These are phyloP conservation scores for Murraya paniculata DNA, from an alignment of 345 rosid species.

Conservation along the genomic window DNA sequence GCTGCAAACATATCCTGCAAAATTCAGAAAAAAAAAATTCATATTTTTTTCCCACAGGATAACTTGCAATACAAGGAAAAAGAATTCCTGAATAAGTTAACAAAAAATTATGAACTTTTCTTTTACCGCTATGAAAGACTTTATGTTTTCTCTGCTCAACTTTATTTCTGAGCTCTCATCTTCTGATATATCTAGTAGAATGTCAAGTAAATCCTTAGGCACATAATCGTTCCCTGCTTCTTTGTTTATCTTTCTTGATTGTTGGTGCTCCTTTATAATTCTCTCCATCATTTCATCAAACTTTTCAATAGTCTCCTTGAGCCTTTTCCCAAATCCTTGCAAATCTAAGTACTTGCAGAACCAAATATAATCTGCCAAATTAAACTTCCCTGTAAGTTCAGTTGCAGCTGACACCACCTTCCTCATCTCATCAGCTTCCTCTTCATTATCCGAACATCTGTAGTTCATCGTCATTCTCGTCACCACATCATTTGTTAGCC, in stretches of 20 bases:
- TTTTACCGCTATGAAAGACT: slow-evolving; percentile 54
- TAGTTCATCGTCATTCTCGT: slow-evolving; percentile 47
- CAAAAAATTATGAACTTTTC: not conserved
- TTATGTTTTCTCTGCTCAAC: slow-evolving; percentile 49
- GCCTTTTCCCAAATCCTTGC: slow-evolving; percentile 39
- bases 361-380: slow-evolving; percentile 54
- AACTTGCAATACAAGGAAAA: slow-evolving; percentile 31
- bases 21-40: too few relatives aligned
- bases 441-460: slow-evolving; percentile 33
- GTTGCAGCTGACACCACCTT: slow-evolving; percentile 36
- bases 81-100: not conserved
- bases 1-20: slow-evolving; percentile 52
- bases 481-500: slow-evolving; percentile 35
- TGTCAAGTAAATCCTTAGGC: slow-evolving; percentile 44
- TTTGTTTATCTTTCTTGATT: slow-evolving; percentile 32
- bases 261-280: slow-evolving; percentile 46
- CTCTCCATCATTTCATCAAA: slow-evolving; percentile 42
- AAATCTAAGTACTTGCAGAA: slow-evolving; percentile 53
- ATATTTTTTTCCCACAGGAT: not conserved
- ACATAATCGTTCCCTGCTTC: slow-evolving; percentile 6
- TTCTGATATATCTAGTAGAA: slow-evolving; percentile 41
- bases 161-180: slow-evolving; percentile 44
- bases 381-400: slow-evolving; percentile 44
- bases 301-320: slow-evolving; percentile 32
- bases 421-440: slow-evolving; percentile 35